Conservation (phyloP, 805 yeast species). For the Metschnikowia colocasiae region DNA sequence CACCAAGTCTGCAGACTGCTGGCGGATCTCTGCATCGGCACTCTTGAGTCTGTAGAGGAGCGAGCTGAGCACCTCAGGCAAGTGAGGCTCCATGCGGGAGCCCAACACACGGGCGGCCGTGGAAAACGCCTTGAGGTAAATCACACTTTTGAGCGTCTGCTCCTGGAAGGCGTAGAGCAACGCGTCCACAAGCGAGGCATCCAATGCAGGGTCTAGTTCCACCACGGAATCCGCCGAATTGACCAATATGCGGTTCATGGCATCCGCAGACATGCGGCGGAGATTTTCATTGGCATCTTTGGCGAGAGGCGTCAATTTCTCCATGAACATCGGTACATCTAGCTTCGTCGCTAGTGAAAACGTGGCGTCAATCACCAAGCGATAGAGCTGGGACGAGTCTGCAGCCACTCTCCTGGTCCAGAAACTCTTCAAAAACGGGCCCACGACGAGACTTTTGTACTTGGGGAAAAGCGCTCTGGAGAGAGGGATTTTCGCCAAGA, state of each 20-base stretch:
- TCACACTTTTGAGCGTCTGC: slow-evolving; percentile 54
- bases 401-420: slow-evolving; percentile 84
- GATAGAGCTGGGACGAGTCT: slow-evolving; percentile 50
- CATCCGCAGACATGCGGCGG: slow-evolving; percentile 72
- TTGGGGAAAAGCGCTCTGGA: slow-evolving; percentile 53
- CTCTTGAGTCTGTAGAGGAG: slow-evolving; percentile 70
- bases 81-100: slow-evolving; percentile 60
- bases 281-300: slow-evolving; percentile 83
- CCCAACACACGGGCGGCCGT: slow-evolving; percentile 61
- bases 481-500: slow-evolving; percentile 62
- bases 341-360: slow-evolving; percentile 60
- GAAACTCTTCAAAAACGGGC: slow-evolving; percentile 62
- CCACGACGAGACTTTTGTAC: slow-evolving; percentile 45
- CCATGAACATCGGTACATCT: slow-evolving; percentile 61
- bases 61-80: slow-evolving; percentile 68
- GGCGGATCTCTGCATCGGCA: slow-evolving; percentile 67
- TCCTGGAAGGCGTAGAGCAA: slow-evolving; percentile 76
- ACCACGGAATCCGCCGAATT: slow-evolving; percentile 28
- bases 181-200: slow-evolving; percentile 73
- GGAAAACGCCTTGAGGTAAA: slow-evolving; percentile 61
- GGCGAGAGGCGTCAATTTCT: slow-evolving; percentile 51
- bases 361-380: slow-evolving; percentile 70
- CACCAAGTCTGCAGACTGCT: slow-evolving; percentile 80
- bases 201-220: slow-evolving; percentile 61
- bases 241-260: slow-evolving; percentile 56